phyloP scores from a whole-genome alignment of 2,329 filamentous ascomycete species.

The Pseudogymnoascus sp. region DNA sequence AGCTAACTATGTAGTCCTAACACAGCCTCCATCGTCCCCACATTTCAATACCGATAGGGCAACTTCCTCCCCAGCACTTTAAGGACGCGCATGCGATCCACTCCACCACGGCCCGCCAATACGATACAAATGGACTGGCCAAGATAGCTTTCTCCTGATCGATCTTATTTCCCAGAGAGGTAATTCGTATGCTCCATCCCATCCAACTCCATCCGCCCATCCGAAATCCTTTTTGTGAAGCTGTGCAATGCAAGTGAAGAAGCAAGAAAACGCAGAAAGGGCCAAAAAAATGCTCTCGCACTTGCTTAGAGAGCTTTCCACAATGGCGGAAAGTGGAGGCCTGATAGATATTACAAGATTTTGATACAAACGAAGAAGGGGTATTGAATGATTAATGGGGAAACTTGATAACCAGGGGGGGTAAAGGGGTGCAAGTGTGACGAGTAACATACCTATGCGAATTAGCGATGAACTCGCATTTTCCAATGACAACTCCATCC shows the following conservation, averaged over 20 bases:
- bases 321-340: not conserved
- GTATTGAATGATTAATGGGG: conserved; percentile 1
- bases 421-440: not conserved
- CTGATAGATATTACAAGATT: conserved; percentile 4
- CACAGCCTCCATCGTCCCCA: conserved; percentile 4
- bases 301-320: not conserved
- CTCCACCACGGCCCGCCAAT: conserved; percentile 3
- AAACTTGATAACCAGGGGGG: not conserved
- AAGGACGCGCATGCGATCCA: conserved; percentile 4
- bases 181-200: not conserved
- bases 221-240: not conserved
- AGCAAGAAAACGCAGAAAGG: not conserved
- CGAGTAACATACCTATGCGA: conserved; percentile 4
- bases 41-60: conserved; percentile 2
- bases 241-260: not conserved
- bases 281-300: not conserved
- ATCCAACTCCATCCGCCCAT: conserved; percentile 1
- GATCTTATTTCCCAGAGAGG: not conserved
- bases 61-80: not conserved
- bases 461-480: conserved; percentile 2
- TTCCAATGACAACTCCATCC: not conserved
- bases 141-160: not conserved
- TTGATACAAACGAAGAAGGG: conserved; percentile 4
- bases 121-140: not conserved
- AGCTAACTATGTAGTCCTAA: conserved; percentile 5